Evolutionary conservation across 768 basidiomycete species (phyloP).

Genomic region (Termitomyces titanicus): DNA sequence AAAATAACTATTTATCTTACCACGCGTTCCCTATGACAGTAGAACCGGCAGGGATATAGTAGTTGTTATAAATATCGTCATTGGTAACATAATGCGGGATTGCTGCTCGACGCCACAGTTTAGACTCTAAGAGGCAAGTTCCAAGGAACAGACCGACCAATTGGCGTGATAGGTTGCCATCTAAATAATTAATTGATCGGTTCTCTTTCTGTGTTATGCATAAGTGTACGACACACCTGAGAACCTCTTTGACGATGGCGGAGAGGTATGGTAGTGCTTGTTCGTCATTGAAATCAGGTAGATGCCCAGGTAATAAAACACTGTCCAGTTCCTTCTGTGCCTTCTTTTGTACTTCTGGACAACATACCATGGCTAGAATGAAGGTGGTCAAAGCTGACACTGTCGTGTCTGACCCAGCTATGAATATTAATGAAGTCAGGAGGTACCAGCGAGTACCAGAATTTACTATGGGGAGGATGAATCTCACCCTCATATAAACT

Average conservation of each 20-base stretch:
- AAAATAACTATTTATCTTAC: slow-evolving; percentile 13
- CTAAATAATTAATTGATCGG: slow-evolving; percentile 3
- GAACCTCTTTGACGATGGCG: slow-evolving; percentile 28
- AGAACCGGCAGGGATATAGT: slow-evolving; percentile 29
- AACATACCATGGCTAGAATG: slow-evolving; percentile 24
- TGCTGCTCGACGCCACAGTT: slow-evolving; percentile 15
- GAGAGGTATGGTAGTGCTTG: slow-evolving; percentile 26
- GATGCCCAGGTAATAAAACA: slow-evolving; percentile 21
- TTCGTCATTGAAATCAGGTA: slow-evolving; percentile 29
- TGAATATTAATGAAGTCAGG: not conserved
- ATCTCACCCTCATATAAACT: not conserved
- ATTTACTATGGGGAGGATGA: slow-evolving; percentile 2
- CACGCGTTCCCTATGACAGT: slow-evolving; percentile 29
- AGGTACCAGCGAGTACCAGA: not conserved
- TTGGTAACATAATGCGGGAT: slow-evolving; percentile 24
- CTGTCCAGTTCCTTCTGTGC: slow-evolving; percentile 25
- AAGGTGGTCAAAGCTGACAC: slow-evolving; percentile 18
- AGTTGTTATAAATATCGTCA: slow-evolving; percentile 33
- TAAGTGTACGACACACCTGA: slow-evolving; percentile 5
- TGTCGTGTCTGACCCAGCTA: slow-evolving; percentile 15
- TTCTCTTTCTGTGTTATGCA: not conserved
- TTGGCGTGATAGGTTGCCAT: slow-evolving; percentile 20
- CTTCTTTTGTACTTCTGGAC: slow-evolving; percentile 23
- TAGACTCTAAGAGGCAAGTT: not conserved
- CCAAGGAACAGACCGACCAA: slow-evolving; percentile 16